Evolutionary conservation across 176 grass and related monocot genomes (phyloP).

Genomic region (Dendrocalamus sinicus): DNA sequence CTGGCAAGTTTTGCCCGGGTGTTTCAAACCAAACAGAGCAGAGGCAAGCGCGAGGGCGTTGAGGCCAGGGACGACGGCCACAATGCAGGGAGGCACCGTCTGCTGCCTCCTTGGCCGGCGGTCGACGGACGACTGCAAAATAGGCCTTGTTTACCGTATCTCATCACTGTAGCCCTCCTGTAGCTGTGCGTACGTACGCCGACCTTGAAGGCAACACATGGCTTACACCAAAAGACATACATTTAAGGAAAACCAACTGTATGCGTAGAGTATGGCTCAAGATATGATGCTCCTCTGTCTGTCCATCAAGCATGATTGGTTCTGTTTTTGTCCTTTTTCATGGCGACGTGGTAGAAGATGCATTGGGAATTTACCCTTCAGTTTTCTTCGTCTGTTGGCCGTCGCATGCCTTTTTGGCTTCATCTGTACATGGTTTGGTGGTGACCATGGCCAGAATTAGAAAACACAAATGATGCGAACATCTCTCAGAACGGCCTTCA

Average conservation of each 20-base stretch:
- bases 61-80: too few species aligned
- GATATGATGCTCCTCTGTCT: slow-evolving; percentile 10
- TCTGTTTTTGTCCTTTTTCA: not conserved
- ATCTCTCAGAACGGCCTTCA: not conserved
- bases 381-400: not conserved
- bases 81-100: too few species aligned
- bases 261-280: slow-evolving; percentile 18
- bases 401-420: not conserved
- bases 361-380: not conserved
- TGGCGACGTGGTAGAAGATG: not conserved
- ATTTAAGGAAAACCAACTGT: slow-evolving; percentile 23
- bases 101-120: too few species aligned
- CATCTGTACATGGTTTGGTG: not conserved
- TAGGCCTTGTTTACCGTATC: not conserved
- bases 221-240: not conserved
- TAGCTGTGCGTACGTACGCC: not conserved
- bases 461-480: not conserved
- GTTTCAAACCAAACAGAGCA: too few species aligned
- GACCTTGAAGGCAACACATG: slow-evolving; percentile 5
- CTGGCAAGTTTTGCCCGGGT: too few species aligned
- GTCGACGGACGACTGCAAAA: too few species aligned
- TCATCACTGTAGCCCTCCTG: not conserved
- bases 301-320: not conserved
- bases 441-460: not conserved
- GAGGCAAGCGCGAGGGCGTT: too few species aligned